These are phyloP conservation scores for Ceriops zippeliana DNA, from an alignment of 345 rosid genomes.

Conservation along the genomic window DNA sequence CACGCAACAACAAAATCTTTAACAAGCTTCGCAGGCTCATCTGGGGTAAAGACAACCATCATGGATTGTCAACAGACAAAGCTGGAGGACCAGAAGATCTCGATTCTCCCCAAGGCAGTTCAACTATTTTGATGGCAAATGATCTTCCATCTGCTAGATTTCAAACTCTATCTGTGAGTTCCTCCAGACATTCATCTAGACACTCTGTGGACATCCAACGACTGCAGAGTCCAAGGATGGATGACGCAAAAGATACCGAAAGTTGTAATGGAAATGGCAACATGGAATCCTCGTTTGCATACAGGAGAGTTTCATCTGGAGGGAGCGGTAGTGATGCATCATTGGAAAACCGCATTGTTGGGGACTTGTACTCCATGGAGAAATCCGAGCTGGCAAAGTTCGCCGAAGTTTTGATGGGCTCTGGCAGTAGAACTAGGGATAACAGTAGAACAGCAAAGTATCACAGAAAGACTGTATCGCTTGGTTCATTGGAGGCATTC, in stretches of 20 bases:
- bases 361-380: conserved; percentile 6
- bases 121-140: conserved; percentile 23
- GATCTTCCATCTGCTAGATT: conserved; percentile 19
- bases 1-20: conserved; percentile 51
- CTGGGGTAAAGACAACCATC: conserved; percentile 53
- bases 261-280: conserved; percentile 25
- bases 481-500: conserved; percentile 12
- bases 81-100: conserved; percentile 29
- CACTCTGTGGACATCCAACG: conserved; percentile 52
- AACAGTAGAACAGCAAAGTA: conserved; percentile 17
- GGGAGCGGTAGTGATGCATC: conserved; percentile 17
- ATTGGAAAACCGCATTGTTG: conserved; percentile 12
- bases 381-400: conserved; percentile 56
- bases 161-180: conserved; percentile 27
- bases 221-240: conserved; percentile 32
- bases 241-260: conserved; percentile 33
- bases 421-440: conserved; percentile 26
- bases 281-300: conserved; percentile 18
- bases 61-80: conserved; percentile 29
- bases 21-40: conserved; percentile 58
- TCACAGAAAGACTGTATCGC: conserved; percentile 47
- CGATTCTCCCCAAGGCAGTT: conserved; percentile 32
- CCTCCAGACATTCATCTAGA: conserved; percentile 20
- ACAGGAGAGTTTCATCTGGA: conserved; percentile 11
- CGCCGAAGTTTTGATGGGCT: conserved; percentile 52